Evolutionary conservation across 306 rosid genomes (phyloP).

Genomic region (Nissolia schottii): DNA sequence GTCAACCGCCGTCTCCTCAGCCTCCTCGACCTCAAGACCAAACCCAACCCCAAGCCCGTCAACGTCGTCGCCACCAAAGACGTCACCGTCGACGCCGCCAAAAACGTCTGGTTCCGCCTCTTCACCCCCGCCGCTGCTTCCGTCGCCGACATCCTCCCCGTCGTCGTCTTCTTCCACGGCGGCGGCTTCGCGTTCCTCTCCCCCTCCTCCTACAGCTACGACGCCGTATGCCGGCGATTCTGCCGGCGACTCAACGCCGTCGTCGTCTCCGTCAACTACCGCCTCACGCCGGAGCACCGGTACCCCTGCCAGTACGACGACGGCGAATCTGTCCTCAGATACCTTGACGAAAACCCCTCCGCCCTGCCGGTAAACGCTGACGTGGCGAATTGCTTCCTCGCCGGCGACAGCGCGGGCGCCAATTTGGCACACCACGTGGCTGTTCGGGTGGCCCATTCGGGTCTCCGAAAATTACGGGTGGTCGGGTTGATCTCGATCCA

Average conservation of each 20-base stretch:
- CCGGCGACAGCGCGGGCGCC: conserved; percentile 86
- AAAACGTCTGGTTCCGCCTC: conserved; percentile 57
- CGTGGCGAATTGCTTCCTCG: conserved; percentile 45
- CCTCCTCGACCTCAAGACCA: conserved; percentile 39
- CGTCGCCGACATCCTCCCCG: not conserved
- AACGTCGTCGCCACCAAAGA: conserved; percentile 59
- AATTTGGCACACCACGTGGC: conserved; percentile 75
- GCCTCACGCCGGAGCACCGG: conserved; percentile 61
- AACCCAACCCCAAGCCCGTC: conserved; percentile 23
- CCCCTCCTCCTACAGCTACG: conserved; percentile 33
- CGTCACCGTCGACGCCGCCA: conserved; percentile 37
- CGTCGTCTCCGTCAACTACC: conserved; percentile 65
- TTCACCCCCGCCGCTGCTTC: conserved; percentile 30
- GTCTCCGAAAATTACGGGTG: not conserved
- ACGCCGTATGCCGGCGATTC: conserved; percentile 47
- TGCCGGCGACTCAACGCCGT: conserved; percentile 42
- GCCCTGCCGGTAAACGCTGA: conserved; percentile 48
- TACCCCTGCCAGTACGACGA: conserved; percentile 72
- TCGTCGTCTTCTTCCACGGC: conserved; percentile 34
- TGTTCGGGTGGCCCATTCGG: conserved; percentile 23
- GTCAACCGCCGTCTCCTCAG: conserved; percentile 57
- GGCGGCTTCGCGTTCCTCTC: conserved; percentile 58
- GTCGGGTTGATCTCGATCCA: conserved; percentile 60
- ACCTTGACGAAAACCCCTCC: conserved; percentile 27
- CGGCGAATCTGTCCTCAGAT: conserved; percentile 52